Base-by-base conservation (phyloP, 2,329 filamentous ascomycete species). In the Diaporthe sp. region DNA sequence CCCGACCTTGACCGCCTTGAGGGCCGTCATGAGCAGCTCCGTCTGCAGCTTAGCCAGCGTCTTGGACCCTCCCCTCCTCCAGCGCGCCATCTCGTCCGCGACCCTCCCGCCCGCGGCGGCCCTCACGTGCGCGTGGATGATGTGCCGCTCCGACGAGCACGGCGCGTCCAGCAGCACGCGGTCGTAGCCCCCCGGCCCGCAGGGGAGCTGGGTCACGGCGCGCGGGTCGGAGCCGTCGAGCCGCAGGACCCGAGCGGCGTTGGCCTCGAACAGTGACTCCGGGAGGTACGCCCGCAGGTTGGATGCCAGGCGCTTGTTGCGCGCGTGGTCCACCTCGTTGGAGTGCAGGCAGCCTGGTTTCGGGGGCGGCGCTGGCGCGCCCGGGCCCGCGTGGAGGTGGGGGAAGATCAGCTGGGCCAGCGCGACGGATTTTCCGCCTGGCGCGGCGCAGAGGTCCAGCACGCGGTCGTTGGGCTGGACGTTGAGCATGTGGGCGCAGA, bases 131-230 rank as follows among this genome's bases (percentile, higher is more conserved):
- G 82, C 81, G 64, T 84, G 83, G 35, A 85, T 80, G 40, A 85
- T 80, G 67, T 85, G 83, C 19, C 84, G 79, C 75, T 85, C 83
- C 42, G 82, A 83, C 6, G 83, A 85, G 74, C 84, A 85, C 19
- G 84, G 83, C 5, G 83, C 83, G 72, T 86, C 84, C 8, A 85
- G 79, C 4, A 85, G 79, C 0, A 85, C 82, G 67, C 82, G 83
- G 72, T 85, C 84, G 75, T 84, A 86, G 12, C 81, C 80, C 3
- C 80, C 80, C 1, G 78, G 76, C 0, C 82, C 81, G 10, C 80
- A 77, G 0, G 80, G 79, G 0, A 82, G 76, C 35, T 77, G 77
- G n/a, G 78, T 78, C 17, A 80, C 73, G 9, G 79, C 77, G 13
- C 78, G 78, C 28, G 77, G 55, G 22, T 80, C 78, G 8, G 80